Evolutionary conservation across 495 filamentous ascomycete genomes (phyloP), one percentile per base, ranked within the genome.

Genomic region (Hyaloscypha variabilis): DNA sequence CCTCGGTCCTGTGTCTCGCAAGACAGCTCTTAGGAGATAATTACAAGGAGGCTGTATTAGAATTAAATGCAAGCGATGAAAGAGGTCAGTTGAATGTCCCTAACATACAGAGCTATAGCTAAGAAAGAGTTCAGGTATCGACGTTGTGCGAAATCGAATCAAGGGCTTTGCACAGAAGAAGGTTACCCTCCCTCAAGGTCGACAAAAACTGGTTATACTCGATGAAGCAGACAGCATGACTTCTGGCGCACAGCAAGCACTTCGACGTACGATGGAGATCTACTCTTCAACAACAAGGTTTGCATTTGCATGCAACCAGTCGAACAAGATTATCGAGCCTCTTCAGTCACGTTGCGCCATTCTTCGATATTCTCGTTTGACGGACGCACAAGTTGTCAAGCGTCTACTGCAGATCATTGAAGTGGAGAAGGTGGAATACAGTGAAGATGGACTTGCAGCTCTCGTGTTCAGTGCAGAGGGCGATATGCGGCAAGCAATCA

Each of bases 131-230:
- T 42, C 62, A 90, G 88, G 91, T 71, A 99, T 99, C 77, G 95
- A 99, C 73, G 95, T 99, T 25, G 95, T 99, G 34, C 89, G 95
- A n/a, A 97, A 97, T 70, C 86, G 96, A 52, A 99, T 99, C 77
- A 99, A 99, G 77, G 93, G 92, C 50, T 99, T 99, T 74, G 95
- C 95, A 2, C 95, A 99, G 77, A 99, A 99, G 78, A 99, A 99
- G 77, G 95, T 99, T 67, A 99, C 94, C 0, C 82, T 99, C 21
- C 95, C 95, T 1, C 79, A 84, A 2, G 95, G 95, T 26, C 85
- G 93, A 53, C 95, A 99, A 72, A 99, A 99, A 78, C 77, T 99
- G 26, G 91, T 99, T 14, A 98, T 99, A 66, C 89, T 99, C 26
- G 95, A 99, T 75, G 95, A 99, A 79, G 95, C 96, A 26, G 95